phyloP scores from a whole-genome alignment of 1,284 basidiomycete genomes.

The Ceratobasidium sp. region DNA sequence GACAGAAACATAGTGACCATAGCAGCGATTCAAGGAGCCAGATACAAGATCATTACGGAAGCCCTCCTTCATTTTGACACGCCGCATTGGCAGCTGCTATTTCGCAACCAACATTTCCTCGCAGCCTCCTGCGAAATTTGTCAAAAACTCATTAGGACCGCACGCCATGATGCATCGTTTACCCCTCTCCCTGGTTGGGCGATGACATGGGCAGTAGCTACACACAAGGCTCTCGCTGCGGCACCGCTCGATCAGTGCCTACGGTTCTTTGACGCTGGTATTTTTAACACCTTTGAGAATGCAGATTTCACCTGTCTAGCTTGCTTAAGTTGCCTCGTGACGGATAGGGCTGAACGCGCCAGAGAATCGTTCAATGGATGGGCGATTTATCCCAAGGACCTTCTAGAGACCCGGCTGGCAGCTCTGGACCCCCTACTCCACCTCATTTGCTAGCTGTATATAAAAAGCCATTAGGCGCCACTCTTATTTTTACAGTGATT shows the following conservation, averaged over 20 bases:
- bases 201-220: constrained; percentile 4
- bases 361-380: constrained; percentile 13
- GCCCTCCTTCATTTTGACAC: constrained; percentile 6
- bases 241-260: constrained; percentile 3
- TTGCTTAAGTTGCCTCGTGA: not conserved
- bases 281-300: not conserved
- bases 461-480: not conserved
- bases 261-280: not conserved
- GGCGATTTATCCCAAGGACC: not conserved
- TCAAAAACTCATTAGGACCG: not conserved
- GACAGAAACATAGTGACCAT: not conserved
- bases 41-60: constrained; percentile 21
- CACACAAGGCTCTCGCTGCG: constrained; percentile 6
- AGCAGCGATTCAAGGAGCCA: constrained; percentile 8
- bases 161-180: not conserved
- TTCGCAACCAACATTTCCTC: not conserved
- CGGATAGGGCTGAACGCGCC: not conserved
- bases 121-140: not conserved
- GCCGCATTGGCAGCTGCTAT: not conserved
- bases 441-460: not conserved
- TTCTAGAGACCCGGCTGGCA: constrained; percentile 1
- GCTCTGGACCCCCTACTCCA: constrained; percentile 9
- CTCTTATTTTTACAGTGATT: no score
- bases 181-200: not conserved
- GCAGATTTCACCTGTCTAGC: not conserved